Evolutionary conservation across 2,329 filamentous ascomycete species (phyloP), one percentile per base, ranked within the genome.

Genomic region (Calonectria pseudoturangicola): DNA sequence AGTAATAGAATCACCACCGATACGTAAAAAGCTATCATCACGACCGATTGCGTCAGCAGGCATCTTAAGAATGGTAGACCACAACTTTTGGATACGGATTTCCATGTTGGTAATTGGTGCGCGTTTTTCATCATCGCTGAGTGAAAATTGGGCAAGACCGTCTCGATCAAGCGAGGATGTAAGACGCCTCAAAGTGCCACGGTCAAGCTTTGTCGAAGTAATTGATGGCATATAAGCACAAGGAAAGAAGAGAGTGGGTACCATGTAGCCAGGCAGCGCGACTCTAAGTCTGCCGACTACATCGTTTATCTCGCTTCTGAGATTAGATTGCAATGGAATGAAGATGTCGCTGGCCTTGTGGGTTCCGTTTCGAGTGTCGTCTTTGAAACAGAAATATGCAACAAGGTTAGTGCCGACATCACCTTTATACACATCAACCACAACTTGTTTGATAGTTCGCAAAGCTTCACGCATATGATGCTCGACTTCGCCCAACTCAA

Each of bases 21-120:
- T 58, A 2, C 70, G 68, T 27, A 75, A 58, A 36, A 74, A 74
- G 18, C 27, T 71, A 8, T 74, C 71, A 2, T 76, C 66, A 10
- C 63, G 71, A 1, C 73, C 48, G 7, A 73, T 64, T 4, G 8
- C 85, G 68, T 13, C 76, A 74, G 8, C 86, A 74, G 0, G 85
- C 75, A 5, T 80, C 74, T 25, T 63, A 3, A 69, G 47, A 36
- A 69, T 63, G 2, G 15, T 18, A 1, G 80, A 76, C 84, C 86
- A 86, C 21, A 83, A 73, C 21, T 69, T 51, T 27, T 77, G 79
- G 10, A 84, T 16, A 21, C 41, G 25, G 5, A 25, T 4, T 27
- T 69, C 66, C 43, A 54, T 63, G 1, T 5, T 12, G 0, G 66
- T 69, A 7, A 21, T 9, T 13, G 66, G 66, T 10, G 66, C 45